These are phyloP conservation scores for Mycena galopus DNA, from an alignment of 768 basidiomycete genomes.

Conservation along the genomic window DNA sequence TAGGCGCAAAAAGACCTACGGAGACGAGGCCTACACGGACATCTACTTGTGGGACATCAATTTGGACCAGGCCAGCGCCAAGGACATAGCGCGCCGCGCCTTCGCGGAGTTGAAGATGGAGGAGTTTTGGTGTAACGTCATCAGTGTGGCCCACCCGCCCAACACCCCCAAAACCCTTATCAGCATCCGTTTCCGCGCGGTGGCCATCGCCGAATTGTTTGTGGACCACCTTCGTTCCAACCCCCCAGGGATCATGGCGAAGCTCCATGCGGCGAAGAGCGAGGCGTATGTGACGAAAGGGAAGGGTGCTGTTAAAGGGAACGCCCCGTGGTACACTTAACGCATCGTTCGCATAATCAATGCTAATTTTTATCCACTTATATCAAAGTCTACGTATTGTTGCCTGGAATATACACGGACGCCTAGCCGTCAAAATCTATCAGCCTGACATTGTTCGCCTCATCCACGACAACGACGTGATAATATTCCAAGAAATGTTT, in stretches of 20 bases:
- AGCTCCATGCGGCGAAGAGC: background rate
- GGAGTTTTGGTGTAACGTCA: background rate
- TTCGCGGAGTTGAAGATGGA: background rate
- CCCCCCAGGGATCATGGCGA: background rate
- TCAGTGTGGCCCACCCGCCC: background rate
- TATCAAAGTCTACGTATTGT: slow-evolving; percentile 1
- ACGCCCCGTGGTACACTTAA: background rate
- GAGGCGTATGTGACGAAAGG: background rate
- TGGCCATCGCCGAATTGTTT: background rate
- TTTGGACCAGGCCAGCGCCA: background rate
- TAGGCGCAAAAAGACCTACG: too few species aligned
- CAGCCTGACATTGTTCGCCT: background rate
- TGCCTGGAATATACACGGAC: slow-evolving; percentile 19
- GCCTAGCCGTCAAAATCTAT: slow-evolving; percentile 14
- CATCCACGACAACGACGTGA: slow-evolving; percentile 6
- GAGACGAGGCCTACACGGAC: background rate
- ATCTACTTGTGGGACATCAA: slow-evolving; percentile 6
- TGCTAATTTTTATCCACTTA: too few species aligned
- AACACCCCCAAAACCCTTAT: background rate
- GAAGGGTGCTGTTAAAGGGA: background rate
- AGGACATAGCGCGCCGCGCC: background rate
- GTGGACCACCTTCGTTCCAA: background rate
- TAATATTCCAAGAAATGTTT: slow-evolving; percentile 22
- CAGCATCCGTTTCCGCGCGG: slow-evolving; percentile 16
- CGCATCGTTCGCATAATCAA: too few species aligned